These are phyloP conservation scores for Chaetomium fimeti DNA, from an alignment of 495 filamentous ascomycete species.

Conservation along the genomic window DNA sequence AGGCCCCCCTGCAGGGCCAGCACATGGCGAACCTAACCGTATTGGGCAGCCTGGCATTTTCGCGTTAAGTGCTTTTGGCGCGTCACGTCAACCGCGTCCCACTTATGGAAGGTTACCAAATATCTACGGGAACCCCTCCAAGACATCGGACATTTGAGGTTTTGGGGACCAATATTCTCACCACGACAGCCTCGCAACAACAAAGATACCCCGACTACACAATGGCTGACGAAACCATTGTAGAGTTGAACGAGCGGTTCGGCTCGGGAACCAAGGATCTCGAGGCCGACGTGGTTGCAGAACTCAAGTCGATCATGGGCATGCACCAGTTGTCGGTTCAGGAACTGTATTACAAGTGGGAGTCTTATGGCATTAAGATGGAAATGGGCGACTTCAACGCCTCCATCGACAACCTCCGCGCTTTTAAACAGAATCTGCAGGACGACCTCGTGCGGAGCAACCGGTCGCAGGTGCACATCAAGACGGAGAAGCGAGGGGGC, in stretches of 20 bases:
- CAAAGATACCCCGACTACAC: conserved; percentile 8
- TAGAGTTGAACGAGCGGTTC: conserved; percentile 71
- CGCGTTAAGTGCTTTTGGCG: conserved; percentile 32
- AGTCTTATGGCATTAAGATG: conserved; percentile 94
- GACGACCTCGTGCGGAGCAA: conserved; percentile 72
- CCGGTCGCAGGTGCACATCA: conserved; percentile 51
- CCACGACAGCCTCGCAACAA: conserved; percentile 28
- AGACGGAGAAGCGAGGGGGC: conserved; percentile 59
- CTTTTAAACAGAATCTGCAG: conserved; percentile 83
- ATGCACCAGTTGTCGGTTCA: conserved; percentile 72
- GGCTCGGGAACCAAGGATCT: conserved; percentile 51
- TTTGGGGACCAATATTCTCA: background rate
- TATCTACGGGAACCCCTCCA: conserved; percentile 17
- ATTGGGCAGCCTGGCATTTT: conserved; percentile 19
- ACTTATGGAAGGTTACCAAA: conserved; percentile 6
- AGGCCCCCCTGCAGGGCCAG: background rate
- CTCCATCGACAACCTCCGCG: conserved; percentile 63
- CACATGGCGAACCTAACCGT: background rate
- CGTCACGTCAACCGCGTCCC: conserved; percentile 15
- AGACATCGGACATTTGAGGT: background rate
- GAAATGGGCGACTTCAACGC: conserved; percentile 67
- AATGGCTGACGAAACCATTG: conserved; percentile 53
- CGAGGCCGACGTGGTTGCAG: conserved; percentile 68
- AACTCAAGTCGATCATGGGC: conserved; percentile 80
- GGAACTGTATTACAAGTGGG: conserved; percentile 97